Evolutionary conservation across 2,329 filamentous ascomycete species (phyloP).

Genomic region (Madurella fahalii): DNA sequence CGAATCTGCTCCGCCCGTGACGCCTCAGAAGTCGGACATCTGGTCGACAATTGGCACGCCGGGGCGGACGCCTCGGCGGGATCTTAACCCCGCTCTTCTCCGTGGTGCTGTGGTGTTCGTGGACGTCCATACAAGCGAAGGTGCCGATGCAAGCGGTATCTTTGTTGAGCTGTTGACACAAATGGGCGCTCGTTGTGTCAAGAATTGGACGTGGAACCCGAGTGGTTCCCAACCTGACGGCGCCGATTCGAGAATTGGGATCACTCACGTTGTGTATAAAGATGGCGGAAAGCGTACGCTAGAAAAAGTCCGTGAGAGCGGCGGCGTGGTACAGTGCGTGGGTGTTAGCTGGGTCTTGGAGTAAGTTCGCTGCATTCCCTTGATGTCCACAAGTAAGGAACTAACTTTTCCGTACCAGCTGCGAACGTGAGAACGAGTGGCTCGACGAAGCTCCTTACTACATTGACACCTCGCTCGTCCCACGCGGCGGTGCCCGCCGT

Average conservation of each 20-base stretch:
- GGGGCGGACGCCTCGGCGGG: slow-evolving; percentile 51
- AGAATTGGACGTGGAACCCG: slow-evolving; percentile 71
- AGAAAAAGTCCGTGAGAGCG: slow-evolving; percentile 70
- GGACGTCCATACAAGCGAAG: slow-evolving; percentile 78
- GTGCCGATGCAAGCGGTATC: slow-evolving; percentile 73
- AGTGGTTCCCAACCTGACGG: slow-evolving; percentile 33
- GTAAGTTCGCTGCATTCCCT: slow-evolving; percentile 48
- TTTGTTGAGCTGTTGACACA: slow-evolving; percentile 74
- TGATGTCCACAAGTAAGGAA: background rate
- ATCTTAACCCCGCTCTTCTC: slow-evolving; percentile 53
- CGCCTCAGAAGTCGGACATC: slow-evolving; percentile 45
- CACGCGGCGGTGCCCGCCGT: slow-evolving; percentile 66
- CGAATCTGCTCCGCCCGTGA: slow-evolving; percentile 33
- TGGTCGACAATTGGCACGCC: slow-evolving; percentile 56
- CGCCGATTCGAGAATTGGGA: slow-evolving; percentile 55
- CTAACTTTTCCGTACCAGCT: slow-evolving; percentile 47
- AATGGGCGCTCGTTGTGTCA: slow-evolving; percentile 78
- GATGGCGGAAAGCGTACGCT: slow-evolving; percentile 77
- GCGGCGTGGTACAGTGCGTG: slow-evolving; percentile 76
- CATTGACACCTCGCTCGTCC: slow-evolving; percentile 62
- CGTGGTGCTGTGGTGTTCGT: slow-evolving; percentile 74
- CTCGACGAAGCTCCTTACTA: slow-evolving; percentile 67
- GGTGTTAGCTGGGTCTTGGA: slow-evolving; percentile 86
- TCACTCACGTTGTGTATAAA: slow-evolving; percentile 89
- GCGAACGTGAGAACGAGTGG: slow-evolving; percentile 72